Percentiles rank a stretch among this genome's conserved stretches.
These are phyloP conservation scores for Solanum dulcamara DNA, from an alignment of 257 asterid species.

Conservation along the genomic window DNA sequence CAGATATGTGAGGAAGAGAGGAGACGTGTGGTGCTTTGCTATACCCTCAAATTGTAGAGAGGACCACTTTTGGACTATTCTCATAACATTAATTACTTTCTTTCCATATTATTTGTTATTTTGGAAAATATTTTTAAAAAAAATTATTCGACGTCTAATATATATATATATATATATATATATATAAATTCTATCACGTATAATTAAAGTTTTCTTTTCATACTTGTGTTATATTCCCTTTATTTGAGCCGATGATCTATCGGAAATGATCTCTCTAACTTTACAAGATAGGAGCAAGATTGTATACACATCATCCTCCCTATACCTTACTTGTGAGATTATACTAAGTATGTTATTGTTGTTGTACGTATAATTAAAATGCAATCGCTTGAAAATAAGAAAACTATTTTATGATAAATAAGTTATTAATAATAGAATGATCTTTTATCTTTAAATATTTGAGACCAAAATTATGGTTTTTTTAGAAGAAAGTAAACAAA, in stretches of 20 bases:
- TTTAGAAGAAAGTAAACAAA: background rate
- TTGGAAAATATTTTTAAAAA: background rate
- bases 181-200: background rate
- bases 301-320: background rate
- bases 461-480: background rate
- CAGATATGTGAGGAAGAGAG: background rate
- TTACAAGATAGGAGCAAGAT: background rate
- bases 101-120: background rate
- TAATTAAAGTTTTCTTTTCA: background rate
- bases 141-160: background rate
- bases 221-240: fast-evolving
- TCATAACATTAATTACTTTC: background rate
- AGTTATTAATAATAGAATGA: background rate
- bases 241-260: fast-evolving
- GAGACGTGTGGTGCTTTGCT: background rate
- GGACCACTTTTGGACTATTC: background rate
- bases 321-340: background rate
- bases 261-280: fast-evolving
- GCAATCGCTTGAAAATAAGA: background rate
- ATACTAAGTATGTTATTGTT: fast-evolving
- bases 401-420: background rate
- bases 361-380: background rate
- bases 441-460: background rate
- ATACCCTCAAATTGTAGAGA: background rate
- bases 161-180: no score